Conservation (phyloP, 306 rosid genomes). For the Psophocarpus tetragonolobus region DNA sequence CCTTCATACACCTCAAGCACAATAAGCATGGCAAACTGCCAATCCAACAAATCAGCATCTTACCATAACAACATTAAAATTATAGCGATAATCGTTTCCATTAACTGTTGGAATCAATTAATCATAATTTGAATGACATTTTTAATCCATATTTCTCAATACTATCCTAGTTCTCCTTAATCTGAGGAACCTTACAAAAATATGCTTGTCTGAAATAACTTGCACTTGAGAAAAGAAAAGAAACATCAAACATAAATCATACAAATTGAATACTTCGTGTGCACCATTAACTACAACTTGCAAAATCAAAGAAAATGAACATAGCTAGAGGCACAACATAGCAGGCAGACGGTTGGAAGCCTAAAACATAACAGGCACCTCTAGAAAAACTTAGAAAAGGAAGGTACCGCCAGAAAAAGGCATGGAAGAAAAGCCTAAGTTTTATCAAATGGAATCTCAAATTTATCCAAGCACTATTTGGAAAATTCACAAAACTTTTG, state of each 20-base stretch:
- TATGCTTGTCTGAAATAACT: slow-evolving; percentile 2
- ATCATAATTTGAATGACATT: background rate
- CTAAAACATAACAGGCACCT: background rate
- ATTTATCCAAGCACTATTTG: background rate
- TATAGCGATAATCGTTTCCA: background rate
- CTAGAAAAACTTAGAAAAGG: background rate
- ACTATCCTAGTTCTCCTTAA: background rate
- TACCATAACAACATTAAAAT: slow-evolving; percentile 3
- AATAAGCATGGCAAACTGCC: slow-evolving; percentile 90
- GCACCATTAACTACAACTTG: background rate
- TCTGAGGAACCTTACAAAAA: background rate
- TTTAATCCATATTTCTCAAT: slow-evolving; percentile 4
- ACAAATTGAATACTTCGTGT: background rate
- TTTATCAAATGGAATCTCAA: background rate
- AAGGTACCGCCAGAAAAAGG: background rate
- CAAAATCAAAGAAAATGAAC: background rate
- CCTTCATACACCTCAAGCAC: slow-evolving; percentile 81
- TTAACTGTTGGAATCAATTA: slow-evolving; percentile 6
- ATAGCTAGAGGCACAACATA: background rate
- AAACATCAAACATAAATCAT: background rate
- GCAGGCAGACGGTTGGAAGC: background rate
- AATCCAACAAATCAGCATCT: slow-evolving; percentile 24
- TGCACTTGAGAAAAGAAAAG: background rate
- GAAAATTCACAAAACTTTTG: background rate
- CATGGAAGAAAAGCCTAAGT: background rate